Evolutionary conservation across 2,329 filamentous ascomycete species (phyloP), one percentile per base, ranked within the genome.

Genomic region (Botrytis fragariae): DNA sequence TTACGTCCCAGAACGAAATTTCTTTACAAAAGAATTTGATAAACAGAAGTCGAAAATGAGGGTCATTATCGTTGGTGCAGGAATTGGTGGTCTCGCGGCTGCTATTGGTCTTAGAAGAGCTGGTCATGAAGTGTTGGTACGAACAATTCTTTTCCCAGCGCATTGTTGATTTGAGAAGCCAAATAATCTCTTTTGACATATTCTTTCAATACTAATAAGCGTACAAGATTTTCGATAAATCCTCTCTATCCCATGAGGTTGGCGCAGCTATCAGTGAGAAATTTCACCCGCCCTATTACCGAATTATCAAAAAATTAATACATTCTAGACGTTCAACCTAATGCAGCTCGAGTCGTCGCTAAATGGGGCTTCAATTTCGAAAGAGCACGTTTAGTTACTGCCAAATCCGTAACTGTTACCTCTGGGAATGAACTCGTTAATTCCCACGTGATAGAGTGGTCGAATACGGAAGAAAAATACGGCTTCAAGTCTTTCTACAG

Each of bases 291-390:
- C 18, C n/a, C 60, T 5, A 71, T 44, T 12, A 29, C 20, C 20
- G 35, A 7, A 16, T n/a, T n/a, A 18, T 14, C 10, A 14, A 16
- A 6, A 60, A 29, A 25, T 35, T 39, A 72, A 67, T 16, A 5
- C 18, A 20, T 12, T 22, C 1, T 25, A 71, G 69, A 91, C 75
- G 79, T 91, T 10, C 85, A 87, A 0, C 88, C 90, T 0, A 92
- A 92, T 76, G 83, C 85, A 8, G 89, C 90, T 77, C 87, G 88
- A 0, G 80, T 91, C 3, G 81, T 92, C 9, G 79, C 81, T 4
- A 80, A 83, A 54, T 81, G 86, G 72, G 85, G 85, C 0, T 76
- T 87, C 2, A 80, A 81, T 73, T 81, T 83, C 0, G 81, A 83
- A 71, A 78, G 78, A 0, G 82, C 82, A 42, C 83, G 84, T 4